Conservation (phyloP, 768 basidiomycete species). For the Tricholomella constricta region DNA sequence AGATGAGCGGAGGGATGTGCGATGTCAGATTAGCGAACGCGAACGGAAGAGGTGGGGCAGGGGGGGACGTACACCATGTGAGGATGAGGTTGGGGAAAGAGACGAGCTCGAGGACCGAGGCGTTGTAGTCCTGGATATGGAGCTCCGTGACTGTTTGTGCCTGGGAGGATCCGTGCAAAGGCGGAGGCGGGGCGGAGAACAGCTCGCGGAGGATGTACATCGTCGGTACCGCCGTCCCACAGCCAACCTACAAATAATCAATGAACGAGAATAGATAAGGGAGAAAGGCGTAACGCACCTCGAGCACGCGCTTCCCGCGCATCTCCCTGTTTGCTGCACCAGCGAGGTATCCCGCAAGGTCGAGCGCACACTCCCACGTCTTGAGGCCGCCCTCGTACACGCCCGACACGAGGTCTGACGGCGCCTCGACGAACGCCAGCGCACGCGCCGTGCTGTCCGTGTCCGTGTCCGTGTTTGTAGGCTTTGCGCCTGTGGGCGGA, state of each 20-base stretch:
- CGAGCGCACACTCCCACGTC: slow-evolving; percentile 96
- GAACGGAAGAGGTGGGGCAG: not conserved
- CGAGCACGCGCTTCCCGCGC: slow-evolving; percentile 61
- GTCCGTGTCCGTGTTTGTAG: not conserved
- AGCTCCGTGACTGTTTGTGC: slow-evolving; percentile 45
- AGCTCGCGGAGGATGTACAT: slow-evolving; percentile 68
- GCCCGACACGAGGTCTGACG: slow-evolving; percentile 88
- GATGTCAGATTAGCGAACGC: slow-evolving; percentile 1
- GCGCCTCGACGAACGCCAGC: slow-evolving; percentile 72
- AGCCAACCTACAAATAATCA: slow-evolving; percentile 68
- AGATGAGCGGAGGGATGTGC: no score
- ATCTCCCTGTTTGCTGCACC: slow-evolving; percentile 28
- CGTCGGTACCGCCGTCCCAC: slow-evolving; percentile 89
- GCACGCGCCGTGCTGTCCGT: slow-evolving; percentile 24
- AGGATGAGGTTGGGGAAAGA: slow-evolving; percentile 80
- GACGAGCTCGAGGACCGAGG: slow-evolving; percentile 74
- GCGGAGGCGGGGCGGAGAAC: slow-evolving; percentile 37
- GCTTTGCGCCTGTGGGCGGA: no score
- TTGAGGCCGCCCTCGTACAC: slow-evolving; percentile 96
- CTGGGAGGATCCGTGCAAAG: not conserved
- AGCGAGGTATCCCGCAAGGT: slow-evolving; percentile 73
- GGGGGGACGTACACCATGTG: slow-evolving; percentile 69
- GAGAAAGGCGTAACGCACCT: slow-evolving; percentile 48
- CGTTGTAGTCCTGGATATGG: slow-evolving; percentile 93
- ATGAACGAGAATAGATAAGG: not conserved